Evolutionary conservation across 2,329 filamentous ascomycete genomes (phyloP).

Genomic region (Cercospora nicotianae): DNA sequence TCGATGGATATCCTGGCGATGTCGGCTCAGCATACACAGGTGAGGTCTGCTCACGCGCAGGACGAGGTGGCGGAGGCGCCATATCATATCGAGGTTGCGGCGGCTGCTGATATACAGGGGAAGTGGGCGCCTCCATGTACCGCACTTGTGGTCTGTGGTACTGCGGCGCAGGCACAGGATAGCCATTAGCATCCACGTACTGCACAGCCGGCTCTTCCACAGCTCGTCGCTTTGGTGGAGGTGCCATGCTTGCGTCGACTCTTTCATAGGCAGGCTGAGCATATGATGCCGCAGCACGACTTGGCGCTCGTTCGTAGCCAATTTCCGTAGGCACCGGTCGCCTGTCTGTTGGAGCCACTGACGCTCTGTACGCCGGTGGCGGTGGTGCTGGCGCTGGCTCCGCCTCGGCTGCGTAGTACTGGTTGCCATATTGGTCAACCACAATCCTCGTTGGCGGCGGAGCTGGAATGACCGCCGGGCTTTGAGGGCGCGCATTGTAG

Average conservation of each 20-base stretch:
- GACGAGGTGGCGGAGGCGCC: constrained; percentile 24
- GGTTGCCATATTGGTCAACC: constrained; percentile 78
- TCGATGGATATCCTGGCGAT: constrained; percentile 16
- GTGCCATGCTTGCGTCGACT: constrained; percentile 36
- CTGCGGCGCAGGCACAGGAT: constrained; percentile 26
- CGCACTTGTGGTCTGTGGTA: constrained; percentile 17
- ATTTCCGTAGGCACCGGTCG: constrained; percentile 41
- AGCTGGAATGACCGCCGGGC: constrained; percentile 47
- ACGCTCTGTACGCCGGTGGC: constrained; percentile 48
- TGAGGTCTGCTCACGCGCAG: constrained; percentile 40
- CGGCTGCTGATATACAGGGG: constrained; percentile 32
- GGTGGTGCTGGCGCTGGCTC: constrained; percentile 33
- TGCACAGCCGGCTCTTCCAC: constrained; percentile 29
- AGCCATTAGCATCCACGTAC: constrained; percentile 35
- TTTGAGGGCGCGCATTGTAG: constrained; percentile 41
- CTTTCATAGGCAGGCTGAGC: constrained; percentile 44
- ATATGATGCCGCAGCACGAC: constrained; percentile 45
- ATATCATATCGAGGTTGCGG: constrained; percentile 25
- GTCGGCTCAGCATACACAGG: constrained; percentile 27
- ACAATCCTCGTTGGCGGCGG: constrained; percentile 61
- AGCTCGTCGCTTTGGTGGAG: constrained; percentile 27
- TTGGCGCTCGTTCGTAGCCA: constrained; percentile 61
- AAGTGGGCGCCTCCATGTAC: constrained; percentile 32
- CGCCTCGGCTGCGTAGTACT: constrained; percentile 64
- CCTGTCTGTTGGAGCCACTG: constrained; percentile 46